Evolutionary conservation across 257 asterid genomes (phyloP), one percentile per base, ranked within the genome.

Genomic region (Salvia rosmarinus): DNA sequence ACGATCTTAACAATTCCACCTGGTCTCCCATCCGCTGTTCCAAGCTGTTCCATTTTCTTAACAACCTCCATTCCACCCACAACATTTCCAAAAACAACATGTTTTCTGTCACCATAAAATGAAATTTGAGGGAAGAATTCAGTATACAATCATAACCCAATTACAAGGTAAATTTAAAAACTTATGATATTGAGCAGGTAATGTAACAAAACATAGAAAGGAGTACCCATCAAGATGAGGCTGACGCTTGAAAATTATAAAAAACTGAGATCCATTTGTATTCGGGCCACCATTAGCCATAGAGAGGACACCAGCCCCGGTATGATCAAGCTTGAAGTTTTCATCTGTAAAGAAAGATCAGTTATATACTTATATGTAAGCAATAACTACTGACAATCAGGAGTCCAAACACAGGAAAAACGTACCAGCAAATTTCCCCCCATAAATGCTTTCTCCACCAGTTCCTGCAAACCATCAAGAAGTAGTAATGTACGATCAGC

Each of bases 381-480:
- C n/a, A 72, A 76, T 50, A 21, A 25, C 14, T 49, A 70, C 55
- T 32, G 73, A 67, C 75, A 78, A 49, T 40, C 44, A 64, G 70
- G 34, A 16, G 60, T 37, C 44, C 58, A 54, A 66, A 52, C 34
- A 65, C 19, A 43, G 64, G 34, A 51, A 80, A 77, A 59, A 70
- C 77, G 28, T 82, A 95, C 98, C 99, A 77, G 88, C 83, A 85
- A 91, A 91, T 83, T 88, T 95, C 72, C 98, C 98, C 72, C 98
- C 99, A 73, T 87, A 95, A 30, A 95, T 88, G 80, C 99, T 91
- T 82, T 95, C 99, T 78, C 99, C 99, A 80, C 99, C 99, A 78
- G 97, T 95, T 88, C 98, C 99, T 95, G 98, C 95, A 91, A 91
- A 80, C 90, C 92, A 91, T 84, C 79, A 88, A 87, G 90, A 85